Percentiles rank a stretch among this genome's conserved stretches.
Conservation (phyloP, 129 eudicot species). For the Kitagawia praeruptora region DNA sequence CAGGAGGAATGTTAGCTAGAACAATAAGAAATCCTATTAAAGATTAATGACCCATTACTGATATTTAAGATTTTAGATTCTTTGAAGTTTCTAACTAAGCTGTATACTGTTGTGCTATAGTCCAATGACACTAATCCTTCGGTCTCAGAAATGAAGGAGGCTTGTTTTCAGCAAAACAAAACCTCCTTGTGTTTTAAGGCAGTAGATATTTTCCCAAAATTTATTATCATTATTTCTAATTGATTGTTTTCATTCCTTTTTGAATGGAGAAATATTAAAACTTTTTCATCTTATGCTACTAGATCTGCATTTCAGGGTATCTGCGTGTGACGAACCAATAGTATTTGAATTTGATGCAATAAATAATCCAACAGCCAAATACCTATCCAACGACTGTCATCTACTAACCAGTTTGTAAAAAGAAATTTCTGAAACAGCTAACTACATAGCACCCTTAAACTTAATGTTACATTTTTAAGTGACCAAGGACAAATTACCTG, state of each 20-base stretch:
- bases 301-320: background rate
- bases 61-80: too few relatives aligned
- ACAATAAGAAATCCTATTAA: background rate
- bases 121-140: too few relatives aligned
- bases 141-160: background rate
- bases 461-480: background rate
- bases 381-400: background rate
- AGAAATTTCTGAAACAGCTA: background rate
- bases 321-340: background rate
- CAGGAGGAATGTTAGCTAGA: background rate
- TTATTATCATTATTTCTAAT: too few relatives aligned
- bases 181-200: too few relatives aligned
- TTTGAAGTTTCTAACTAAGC: too few relatives aligned
- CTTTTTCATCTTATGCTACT: too few relatives aligned
- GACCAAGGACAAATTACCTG: background rate
- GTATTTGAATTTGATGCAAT: background rate
- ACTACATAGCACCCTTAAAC: background rate
- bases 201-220: too few relatives aligned
- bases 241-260: too few relatives aligned
- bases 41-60: background rate
- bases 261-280: too few relatives aligned
- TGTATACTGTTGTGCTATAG: too few relatives aligned
- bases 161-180: too few relatives aligned
- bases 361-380: background rate
- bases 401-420: background rate